Evolutionary conservation across 495 filamentous ascomycete genomes (phyloP).

Genomic region (Bathelium albidoporum): DNA sequence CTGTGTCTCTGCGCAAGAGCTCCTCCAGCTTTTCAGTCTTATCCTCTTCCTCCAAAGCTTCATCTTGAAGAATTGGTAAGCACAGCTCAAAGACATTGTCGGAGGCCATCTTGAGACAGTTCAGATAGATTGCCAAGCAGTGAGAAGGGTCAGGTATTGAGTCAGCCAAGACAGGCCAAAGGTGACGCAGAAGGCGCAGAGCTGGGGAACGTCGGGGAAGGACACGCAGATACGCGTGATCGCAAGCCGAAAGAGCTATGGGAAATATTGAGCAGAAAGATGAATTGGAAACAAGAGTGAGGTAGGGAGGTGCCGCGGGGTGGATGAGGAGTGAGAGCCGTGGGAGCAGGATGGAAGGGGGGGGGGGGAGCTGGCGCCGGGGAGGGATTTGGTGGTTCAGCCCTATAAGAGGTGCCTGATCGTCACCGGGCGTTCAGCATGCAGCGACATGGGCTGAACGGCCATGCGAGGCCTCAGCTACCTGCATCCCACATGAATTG

Average conservation of each 20-base stretch:
- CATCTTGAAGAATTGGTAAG: slow-evolving; percentile 76
- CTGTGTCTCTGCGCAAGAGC: slow-evolving; percentile 67
- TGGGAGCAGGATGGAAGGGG: not conserved
- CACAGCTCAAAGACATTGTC: slow-evolving; percentile 88
- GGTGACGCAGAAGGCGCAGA: slow-evolving; percentile 1
- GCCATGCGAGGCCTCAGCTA: not conserved
- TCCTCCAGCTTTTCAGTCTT: slow-evolving; percentile 89
- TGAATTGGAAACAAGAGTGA: not conserved
- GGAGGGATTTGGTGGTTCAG: not conserved
- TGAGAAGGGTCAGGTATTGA: not conserved
- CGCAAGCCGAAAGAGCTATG: not conserved
- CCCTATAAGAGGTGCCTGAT: slow-evolving; percentile 1
- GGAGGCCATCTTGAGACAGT: slow-evolving; percentile 55
- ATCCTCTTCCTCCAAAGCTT: slow-evolving; percentile 80
- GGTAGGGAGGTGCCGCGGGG: not conserved
- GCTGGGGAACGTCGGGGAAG: not conserved
- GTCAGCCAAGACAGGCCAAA: not conserved
- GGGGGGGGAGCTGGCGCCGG: not conserved
- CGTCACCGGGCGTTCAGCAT: slow-evolving; percentile 1
- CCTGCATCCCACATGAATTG: not conserved
- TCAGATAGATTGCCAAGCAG: not conserved
- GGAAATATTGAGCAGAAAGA: not conserved
- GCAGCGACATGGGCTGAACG: not conserved
- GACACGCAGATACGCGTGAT: not conserved
- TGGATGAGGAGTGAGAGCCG: not conserved